Evolutionary conservation across 768 basidiomycete species (phyloP), one percentile per base, ranked within the genome.

Genomic region (Podaxis carcinomalis): DNA sequence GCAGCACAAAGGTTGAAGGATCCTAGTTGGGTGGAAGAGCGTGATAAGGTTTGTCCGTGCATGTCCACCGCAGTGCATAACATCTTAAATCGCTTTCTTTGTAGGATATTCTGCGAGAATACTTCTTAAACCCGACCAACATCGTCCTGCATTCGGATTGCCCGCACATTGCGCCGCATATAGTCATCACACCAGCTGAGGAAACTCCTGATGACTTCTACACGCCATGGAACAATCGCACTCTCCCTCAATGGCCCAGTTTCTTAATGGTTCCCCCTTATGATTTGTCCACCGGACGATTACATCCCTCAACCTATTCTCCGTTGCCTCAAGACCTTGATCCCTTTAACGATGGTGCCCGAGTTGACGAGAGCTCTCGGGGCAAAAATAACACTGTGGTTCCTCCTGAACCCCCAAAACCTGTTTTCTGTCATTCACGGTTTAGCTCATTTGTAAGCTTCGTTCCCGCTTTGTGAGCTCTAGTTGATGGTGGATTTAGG

Each of bases 121-220:
- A 70, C 64, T 69, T 68, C 36, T 57, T 61, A 36, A 63, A 67
- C 27, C 68, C 66, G 13, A 66, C 69, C 11, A 78, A 78, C 61
- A 69, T 83, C 11, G 75, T 83, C 23, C 61, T 83, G 11, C 80
- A 82, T 58, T 83, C 82, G 23, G 58, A 67, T 19, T 57, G 58
- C 57, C 80, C 81, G 5, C 62, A 75, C 5, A 40, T 71, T 5
- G 68, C 74, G 0, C 84, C 84, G 0, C 81, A 83, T 68, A 81
- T 86, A 57, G 81, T 83, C 53, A 77, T 85, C 49, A 80, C 82
- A n/a, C 76, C 78, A 40, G 75, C 78, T 54, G 70, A 74, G 57
- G 74, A 79, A 47, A 65, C 63, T 1, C 69, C 70, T 64, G 71
- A 77, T 36, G 78, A 77, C 57, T 68, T 71, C 42, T 69, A 67